Evolutionary conservation across 2,329 filamentous ascomycete species (phyloP).

Genomic region (Ceratocystis cacaofunesta): DNA sequence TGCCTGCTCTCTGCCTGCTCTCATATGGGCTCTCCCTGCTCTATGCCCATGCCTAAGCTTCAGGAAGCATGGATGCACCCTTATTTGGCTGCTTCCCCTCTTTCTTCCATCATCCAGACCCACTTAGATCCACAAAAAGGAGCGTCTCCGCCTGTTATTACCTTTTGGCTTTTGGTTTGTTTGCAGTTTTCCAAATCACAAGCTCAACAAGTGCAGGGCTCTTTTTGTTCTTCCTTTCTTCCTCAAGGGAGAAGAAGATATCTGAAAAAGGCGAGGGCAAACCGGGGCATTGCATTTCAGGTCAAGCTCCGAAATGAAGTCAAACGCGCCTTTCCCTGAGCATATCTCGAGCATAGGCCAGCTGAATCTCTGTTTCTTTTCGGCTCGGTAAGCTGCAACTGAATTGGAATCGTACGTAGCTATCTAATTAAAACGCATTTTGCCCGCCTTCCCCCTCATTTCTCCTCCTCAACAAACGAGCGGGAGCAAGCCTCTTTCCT

Average conservation of each 20-base stretch:
- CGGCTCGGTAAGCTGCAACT: too few species aligned
- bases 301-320: too few species aligned
- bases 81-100: not conserved
- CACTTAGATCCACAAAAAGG: not conserved
- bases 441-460: too few species aligned
- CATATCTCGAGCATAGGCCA: too few species aligned
- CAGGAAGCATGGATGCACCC: not conserved
- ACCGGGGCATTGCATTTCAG: too few species aligned
- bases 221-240: not conserved
- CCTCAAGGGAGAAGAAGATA: too few species aligned
- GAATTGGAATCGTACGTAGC: too few species aligned
- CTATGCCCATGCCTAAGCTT: not conserved
- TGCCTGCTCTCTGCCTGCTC: not conserved
- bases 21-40: not conserved
- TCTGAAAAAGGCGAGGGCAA: too few species aligned
- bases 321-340: too few species aligned
- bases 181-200: not conserved
- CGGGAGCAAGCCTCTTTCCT: not conserved
- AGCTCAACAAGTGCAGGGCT: not conserved
- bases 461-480: too few species aligned
- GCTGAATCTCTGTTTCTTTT: too few species aligned
- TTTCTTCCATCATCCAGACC: not conserved
- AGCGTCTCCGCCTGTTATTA: not conserved
- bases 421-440: too few species aligned
- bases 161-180: not conserved